These are phyloP conservation scores for Aspergillus fischeri DNA, from an alignment of 2,329 filamentous ascomycete genomes.

Conservation along the genomic window DNA sequence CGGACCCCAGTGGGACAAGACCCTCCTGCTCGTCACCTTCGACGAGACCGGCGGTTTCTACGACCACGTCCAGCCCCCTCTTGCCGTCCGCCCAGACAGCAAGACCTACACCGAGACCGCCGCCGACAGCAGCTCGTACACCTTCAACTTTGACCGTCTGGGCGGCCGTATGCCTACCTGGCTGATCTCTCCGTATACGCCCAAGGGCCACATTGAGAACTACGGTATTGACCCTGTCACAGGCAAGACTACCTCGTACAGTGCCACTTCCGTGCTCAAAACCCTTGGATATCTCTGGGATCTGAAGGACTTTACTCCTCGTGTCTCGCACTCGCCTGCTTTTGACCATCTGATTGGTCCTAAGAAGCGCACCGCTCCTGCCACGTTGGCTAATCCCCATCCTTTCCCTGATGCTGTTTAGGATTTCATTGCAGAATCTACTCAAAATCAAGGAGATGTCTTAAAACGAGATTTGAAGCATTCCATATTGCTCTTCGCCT, in stretches of 20 bases:
- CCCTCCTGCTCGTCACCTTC: constrained; percentile 32
- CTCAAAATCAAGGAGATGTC: background rate
- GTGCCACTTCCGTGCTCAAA: constrained; percentile 29
- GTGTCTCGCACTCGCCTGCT: constrained; percentile 26
- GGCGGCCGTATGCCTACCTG: constrained; percentile 30
- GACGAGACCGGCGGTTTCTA: constrained; percentile 37
- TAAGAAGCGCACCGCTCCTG: constrained; percentile 6
- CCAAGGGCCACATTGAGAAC: constrained; percentile 24
- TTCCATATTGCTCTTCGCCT: background rate
- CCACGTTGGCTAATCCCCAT: constrained; percentile 19
- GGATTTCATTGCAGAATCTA: background rate
- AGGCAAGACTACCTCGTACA: constrained; percentile 22
- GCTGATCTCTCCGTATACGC: constrained; percentile 26
- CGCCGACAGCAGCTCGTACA: constrained; percentile 21
- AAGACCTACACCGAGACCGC: constrained; percentile 33
- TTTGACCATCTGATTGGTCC: constrained; percentile 26
- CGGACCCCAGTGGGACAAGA: constrained; percentile 34
- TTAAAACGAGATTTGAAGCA: background rate
- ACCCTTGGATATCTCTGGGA: constrained; percentile 30
- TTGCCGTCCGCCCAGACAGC: constrained; percentile 30
- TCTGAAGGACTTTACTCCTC: constrained; percentile 25
- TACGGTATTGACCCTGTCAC: constrained; percentile 24
- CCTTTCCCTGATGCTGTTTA: constrained; percentile 20
- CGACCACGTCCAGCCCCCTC: constrained; percentile 34
- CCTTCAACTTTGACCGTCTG: constrained; percentile 24